Base-by-base conservation (phyloP, 2,329 filamentous ascomycete genomes). In the Acarospora socialis region DNA sequence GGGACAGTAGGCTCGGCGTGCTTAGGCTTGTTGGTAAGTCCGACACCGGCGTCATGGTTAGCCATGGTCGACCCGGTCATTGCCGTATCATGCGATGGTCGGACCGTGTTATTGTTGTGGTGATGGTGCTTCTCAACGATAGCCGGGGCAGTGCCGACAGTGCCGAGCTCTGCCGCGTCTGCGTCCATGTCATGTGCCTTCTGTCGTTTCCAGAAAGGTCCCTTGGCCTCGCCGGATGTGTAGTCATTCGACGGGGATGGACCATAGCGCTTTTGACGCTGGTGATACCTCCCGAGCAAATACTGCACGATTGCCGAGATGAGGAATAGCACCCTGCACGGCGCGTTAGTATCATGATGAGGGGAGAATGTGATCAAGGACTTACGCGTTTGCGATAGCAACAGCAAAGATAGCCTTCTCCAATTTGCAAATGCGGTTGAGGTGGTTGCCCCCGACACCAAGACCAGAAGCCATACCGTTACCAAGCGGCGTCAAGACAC, bases 381-480 rank as follows among this genome's bases (percentile, higher is more conserved):
- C 66, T 60, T 63, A 84, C 74, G 80, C 73, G 48, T 68, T 79
- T 35, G 84, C 70, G 38, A 94, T 79, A 18, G 84, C 62, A 10
- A 90, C 74, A 3, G 81, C 79, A 42, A 94, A 76, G 38, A 65
- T 70, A 26, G 77, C 83, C 30, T 75, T 81, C 57, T 92, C 73
- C 43, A 93, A 61, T 37, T 65, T 65, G 61, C 86, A 94, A 1
- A 77, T 73, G 38, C 70, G 70, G n/a, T 56, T 54, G 26, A 68
- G 56, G 17, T 51, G 59, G 3, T 60, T 56, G 21, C 60, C 61
- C 44, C 60, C 59, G 25, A 61, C 57, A n/a, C 64, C 57, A 37
- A 57, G 58, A 14, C 60, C 56, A n/a, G 56, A 53, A 20, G 66
- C 63, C 21, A 63, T 57, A 16, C 60, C 57, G 30, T 53, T 51